Evolutionary conservation across 2,329 filamentous ascomycete species (phyloP).

Genomic region (Ilyonectria mors-panacis): DNA sequence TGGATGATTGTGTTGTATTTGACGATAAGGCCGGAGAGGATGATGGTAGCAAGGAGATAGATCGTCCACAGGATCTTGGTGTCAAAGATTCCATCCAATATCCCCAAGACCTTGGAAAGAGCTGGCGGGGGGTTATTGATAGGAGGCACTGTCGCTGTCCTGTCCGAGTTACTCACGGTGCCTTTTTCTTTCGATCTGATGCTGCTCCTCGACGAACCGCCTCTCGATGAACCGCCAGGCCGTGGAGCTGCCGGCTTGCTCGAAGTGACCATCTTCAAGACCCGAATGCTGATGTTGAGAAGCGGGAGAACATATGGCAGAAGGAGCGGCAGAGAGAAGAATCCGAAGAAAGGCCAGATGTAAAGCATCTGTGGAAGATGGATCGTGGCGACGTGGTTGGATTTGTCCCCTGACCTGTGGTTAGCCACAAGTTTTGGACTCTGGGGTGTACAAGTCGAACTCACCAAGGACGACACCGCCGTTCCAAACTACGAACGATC

Average conservation of each 20-base stretch:
- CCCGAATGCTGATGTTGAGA: slow-evolving; percentile 33
- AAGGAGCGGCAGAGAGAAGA: slow-evolving; percentile 89
- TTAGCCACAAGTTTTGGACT: slow-evolving; percentile 42
- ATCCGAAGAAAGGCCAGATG: slow-evolving; percentile 89
- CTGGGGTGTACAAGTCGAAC: slow-evolving; percentile 29
- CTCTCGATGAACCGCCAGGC: background rate
- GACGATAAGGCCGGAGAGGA: slow-evolving; percentile 66
- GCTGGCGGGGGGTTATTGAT: background rate
- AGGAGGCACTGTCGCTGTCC: background rate
- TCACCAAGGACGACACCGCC: slow-evolving; percentile 90
- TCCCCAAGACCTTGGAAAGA: slow-evolving; percentile 32
- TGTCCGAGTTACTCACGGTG: background rate
- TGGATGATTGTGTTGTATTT: slow-evolving; percentile 93
- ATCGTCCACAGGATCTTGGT: slow-evolving; percentile 55
- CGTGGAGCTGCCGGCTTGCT: background rate
- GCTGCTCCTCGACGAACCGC: background rate
- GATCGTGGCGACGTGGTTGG: slow-evolving; percentile 91
- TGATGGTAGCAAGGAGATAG: slow-evolving; percentile 54
- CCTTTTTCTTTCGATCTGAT: slow-evolving; percentile 17
- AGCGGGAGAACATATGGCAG: slow-evolving; percentile 64
- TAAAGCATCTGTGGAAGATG: slow-evolving; percentile 96
- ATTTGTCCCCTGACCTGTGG: slow-evolving; percentile 81
- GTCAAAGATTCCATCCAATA: slow-evolving; percentile 43
- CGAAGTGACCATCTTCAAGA: slow-evolving; percentile 2
- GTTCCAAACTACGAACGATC: slow-evolving; percentile 86